A percentile compares a stretch with the other conserved stretches of the same genome.
phyloP scores from a whole-genome alignment of 2,329 filamentous ascomycete genomes.

The Ramularia collo-cygni region DNA sequence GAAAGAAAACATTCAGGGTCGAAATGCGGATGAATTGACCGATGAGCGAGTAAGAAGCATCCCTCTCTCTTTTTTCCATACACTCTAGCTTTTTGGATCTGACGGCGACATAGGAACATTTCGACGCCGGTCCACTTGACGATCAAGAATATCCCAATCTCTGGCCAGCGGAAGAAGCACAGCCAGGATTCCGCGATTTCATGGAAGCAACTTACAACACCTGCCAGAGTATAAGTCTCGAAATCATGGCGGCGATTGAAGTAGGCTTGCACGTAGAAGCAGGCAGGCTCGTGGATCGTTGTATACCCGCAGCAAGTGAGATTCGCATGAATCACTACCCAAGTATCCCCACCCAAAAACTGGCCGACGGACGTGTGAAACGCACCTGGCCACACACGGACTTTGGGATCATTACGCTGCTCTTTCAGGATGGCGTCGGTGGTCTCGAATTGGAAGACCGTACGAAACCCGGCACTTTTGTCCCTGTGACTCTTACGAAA shows the following conservation, averaged over 20 bases:
- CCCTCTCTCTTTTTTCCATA: too few species aligned
- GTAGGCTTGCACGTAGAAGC: slow-evolving; percentile 2
- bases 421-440: slow-evolving; percentile 10
- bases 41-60: too few species aligned
- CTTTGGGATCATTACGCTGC: slow-evolving; percentile 5
- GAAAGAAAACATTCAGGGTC: too few species aligned
- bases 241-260: slow-evolving; percentile 6
- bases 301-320: slow-evolving; percentile 6
- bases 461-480: slow-evolving; percentile 2
- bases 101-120: too few species aligned
- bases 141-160: slow-evolving; percentile 8
- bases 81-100: slow-evolving; percentile 10
- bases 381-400: neutral
- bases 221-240: slow-evolving; percentile 3
- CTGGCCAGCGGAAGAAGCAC: slow-evolving; percentile 5
- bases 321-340: slow-evolving; percentile 10
- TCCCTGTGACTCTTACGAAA: slow-evolving; percentile 4
- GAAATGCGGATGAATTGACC: too few species aligned
- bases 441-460: slow-evolving; percentile 13
- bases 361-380: neutral
- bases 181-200: slow-evolving; percentile 4
- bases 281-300: slow-evolving; percentile 5
- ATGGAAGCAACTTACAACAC: slow-evolving; percentile 5
- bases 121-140: slow-evolving; percentile 7
- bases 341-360: slow-evolving; percentile 3